A percentile compares a stretch with the other conserved stretches of the same genome.
These are phyloP conservation scores for Aspergillus saccharolyticus DNA, from an alignment of 495 filamentous ascomycete genomes.

Conservation along the genomic window DNA sequence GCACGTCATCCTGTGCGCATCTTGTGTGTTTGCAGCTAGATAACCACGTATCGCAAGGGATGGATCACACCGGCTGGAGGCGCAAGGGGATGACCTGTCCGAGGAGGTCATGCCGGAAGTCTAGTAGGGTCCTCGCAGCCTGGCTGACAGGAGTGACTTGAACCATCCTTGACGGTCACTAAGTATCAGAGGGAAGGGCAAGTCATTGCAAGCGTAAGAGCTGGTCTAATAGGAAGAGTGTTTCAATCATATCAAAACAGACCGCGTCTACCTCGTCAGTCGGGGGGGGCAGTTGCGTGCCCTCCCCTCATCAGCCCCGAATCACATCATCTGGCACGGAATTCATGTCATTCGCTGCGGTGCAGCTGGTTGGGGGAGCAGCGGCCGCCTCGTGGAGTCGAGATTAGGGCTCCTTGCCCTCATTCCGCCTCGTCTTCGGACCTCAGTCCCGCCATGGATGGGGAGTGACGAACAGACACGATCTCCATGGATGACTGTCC, in stretches of 20 bases:
- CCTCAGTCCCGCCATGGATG: background rate
- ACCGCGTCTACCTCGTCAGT: background rate
- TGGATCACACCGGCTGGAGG: background rate
- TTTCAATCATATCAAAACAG: too few species aligned
- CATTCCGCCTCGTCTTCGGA: background rate
- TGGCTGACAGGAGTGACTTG: too few species aligned
- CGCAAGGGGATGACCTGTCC: background rate
- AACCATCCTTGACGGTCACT: too few species aligned
- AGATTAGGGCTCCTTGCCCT: background rate
- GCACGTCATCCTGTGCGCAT: constrained; percentile 31
- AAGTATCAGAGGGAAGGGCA: too few species aligned
- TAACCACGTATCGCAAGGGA: background rate
- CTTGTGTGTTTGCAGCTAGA: constrained; percentile 21
- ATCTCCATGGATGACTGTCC: background rate
- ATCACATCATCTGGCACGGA: constrained; percentile 9
- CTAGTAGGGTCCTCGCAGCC: background rate
- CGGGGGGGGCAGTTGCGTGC: background rate
- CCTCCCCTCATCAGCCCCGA: constrained; percentile 1
- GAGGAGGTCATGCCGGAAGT: background rate
- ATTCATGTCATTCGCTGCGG: background rate
- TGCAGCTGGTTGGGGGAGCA: background rate
- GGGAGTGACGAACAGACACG: background rate
- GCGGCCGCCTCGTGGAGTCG: background rate
- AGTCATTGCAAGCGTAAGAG: background rate
- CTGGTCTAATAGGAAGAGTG: too few species aligned